Evolutionary conservation across 1,139 yeast species (phyloP).

Genomic region (Candida tropicalis): DNA sequence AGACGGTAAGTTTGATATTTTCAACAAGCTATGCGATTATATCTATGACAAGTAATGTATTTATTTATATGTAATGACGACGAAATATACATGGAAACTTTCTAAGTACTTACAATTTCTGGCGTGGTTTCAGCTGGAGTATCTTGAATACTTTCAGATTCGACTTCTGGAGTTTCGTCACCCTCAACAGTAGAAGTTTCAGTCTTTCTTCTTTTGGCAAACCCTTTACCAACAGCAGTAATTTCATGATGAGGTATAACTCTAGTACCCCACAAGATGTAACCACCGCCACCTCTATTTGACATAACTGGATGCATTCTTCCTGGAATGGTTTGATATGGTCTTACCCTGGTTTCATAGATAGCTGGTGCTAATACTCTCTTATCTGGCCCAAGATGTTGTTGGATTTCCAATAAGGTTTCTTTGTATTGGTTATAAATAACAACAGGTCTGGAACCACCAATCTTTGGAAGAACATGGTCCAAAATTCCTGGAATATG

Average conservation of each 20-base stretch:
- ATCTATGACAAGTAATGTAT: constrained; percentile 7
- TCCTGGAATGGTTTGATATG: constrained; percentile 91
- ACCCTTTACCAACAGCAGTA: constrained; percentile 59
- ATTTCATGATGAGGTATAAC: constrained; percentile 72
- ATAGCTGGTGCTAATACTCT: constrained; percentile 83
- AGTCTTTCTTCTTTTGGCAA: constrained; percentile 35
- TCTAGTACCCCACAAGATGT: constrained; percentile 73
- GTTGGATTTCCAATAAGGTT: constrained; percentile 70
- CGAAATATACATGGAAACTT: not conserved
- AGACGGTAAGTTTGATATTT: constrained; percentile 9
- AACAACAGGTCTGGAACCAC: constrained; percentile 87
- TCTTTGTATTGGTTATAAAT: constrained; percentile 84
- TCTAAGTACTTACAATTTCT: not conserved
- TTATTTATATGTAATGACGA: not conserved
- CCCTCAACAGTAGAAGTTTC: constrained; percentile 15
- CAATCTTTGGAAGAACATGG: constrained; percentile 62
- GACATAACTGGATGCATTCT: constrained; percentile 96
- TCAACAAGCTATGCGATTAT: constrained; percentile 14
- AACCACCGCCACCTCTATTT: constrained; percentile 91
- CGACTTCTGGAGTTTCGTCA: constrained; percentile 2
- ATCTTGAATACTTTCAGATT: not conserved
- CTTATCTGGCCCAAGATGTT: constrained; percentile 62
- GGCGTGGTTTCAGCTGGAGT: constrained; percentile 7
- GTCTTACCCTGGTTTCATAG: constrained; percentile 79
- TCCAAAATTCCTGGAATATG: constrained; percentile 69